phyloP scores from a whole-genome alignment of 176 grass and related monocot genomes.

The Tillandsia leiboldiana region DNA sequence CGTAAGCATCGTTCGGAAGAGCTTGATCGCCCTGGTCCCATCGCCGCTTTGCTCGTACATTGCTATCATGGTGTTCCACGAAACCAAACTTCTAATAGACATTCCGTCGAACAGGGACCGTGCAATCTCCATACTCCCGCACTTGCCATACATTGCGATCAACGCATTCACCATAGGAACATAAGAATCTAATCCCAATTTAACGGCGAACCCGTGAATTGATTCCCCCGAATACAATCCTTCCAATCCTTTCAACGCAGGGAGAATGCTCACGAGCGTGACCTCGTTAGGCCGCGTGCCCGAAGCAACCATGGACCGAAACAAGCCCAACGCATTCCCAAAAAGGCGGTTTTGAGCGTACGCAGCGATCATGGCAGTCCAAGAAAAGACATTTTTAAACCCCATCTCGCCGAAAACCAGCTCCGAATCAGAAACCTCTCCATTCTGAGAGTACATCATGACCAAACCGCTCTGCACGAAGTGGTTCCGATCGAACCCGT shows the following conservation, averaged over 20 bases:
- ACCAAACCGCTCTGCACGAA: conserved; percentile 51
- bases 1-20: conserved; percentile 59
- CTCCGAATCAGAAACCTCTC: conserved; percentile 40
- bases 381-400: conserved; percentile 50
- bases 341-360: conserved; percentile 60
- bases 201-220: conserved; percentile 55
- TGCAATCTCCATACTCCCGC: conserved; percentile 26
- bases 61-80: conserved; percentile 92
- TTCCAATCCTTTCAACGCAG: conserved; percentile 40
- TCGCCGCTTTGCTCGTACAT: conserved; percentile 49
- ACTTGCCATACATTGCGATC: conserved; percentile 63
- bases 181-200: conserved; percentile 43
- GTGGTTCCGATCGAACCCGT: conserved; percentile 27
- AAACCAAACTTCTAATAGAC: conserved; percentile 29
- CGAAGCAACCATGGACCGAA: conserved; percentile 35
- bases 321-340: conserved; percentile 37
- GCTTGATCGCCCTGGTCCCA: conserved; percentile 38
- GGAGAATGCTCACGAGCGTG: conserved; percentile 70
- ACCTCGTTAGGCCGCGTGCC: conserved; percentile 54
- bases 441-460: conserved; percentile 64
- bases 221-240: conserved; percentile 31
- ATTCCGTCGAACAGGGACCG: conserved; percentile 46
- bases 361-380: conserved; percentile 81
- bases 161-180: conserved; percentile 52
- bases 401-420: conserved; percentile 39